phyloP scores from a whole-genome alignment of 345 rosid species.

The Durio zibethinus region DNA sequence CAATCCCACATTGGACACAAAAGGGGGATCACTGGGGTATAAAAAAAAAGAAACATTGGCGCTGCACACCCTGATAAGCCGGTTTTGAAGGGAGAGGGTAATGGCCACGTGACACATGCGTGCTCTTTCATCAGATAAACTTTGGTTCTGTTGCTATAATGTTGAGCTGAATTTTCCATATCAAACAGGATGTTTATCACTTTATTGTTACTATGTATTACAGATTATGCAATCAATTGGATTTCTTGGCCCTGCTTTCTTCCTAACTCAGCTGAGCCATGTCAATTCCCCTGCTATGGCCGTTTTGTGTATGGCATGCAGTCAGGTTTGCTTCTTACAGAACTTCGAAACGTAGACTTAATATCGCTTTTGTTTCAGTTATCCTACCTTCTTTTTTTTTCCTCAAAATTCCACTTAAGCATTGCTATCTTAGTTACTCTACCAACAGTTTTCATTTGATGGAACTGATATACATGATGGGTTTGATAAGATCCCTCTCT shows the following conservation, averaged over 20 bases:
- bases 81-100: too few relatives aligned
- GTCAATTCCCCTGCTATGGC: slow-evolving; percentile 87
- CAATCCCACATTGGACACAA: too few relatives aligned
- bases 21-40: too few relatives aligned
- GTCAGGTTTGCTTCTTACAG: slow-evolving; percentile 53
- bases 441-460: not conserved
- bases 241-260: slow-evolving; percentile 96
- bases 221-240: slow-evolving; percentile 98
- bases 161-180: not conserved
- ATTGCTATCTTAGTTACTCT: not conserved
- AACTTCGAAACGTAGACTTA: not conserved
- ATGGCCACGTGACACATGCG: too few relatives aligned
- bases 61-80: too few relatives aligned
- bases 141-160: not conserved
- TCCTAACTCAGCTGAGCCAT: slow-evolving; percentile 90
- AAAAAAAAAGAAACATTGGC: too few relatives aligned
- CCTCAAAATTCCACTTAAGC: not conserved
- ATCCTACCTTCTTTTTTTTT: not conserved
- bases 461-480: not conserved
- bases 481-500: not conserved
- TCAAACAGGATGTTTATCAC: not conserved
- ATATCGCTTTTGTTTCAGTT: not conserved
- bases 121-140: not conserved
- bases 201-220: slow-evolving; percentile 3
- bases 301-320: slow-evolving; percentile 79